phyloP scores from a whole-genome alignment of 345 rosid genomes.

The Boechera stricta region DNA sequence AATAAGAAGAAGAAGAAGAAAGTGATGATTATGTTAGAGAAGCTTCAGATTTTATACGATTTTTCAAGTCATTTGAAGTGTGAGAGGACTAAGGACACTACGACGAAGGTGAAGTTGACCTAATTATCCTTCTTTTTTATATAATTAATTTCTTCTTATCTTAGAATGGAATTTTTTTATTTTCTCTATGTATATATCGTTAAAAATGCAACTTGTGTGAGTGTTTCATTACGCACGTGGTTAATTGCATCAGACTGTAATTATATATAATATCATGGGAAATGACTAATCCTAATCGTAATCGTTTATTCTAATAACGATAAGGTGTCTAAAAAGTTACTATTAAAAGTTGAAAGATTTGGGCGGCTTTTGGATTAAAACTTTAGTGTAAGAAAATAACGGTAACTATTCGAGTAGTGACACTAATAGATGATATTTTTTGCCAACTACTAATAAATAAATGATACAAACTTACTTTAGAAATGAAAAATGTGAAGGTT shows the following conservation, averaged over 20 bases:
- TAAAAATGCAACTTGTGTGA: conserved; percentile 41
- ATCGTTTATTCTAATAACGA: conserved; percentile 4
- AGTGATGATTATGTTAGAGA: not conserved
- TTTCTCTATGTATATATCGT: not conserved
- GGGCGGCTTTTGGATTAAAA: conserved; percentile 3
- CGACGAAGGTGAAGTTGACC: conserved; percentile 25
- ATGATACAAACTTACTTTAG: not conserved
- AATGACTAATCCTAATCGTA: conserved; percentile 16
- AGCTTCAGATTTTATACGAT: conserved; percentile 18
- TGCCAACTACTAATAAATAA: conserved; percentile 19
- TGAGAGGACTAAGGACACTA: conserved; percentile 11
- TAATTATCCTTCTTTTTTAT: not conserved
- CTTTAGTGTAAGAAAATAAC: not conserved
- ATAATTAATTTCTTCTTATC: conserved; percentile 26
- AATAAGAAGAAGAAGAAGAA: not conserved
- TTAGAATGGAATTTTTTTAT: not conserved
- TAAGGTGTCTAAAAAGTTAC: not conserved
- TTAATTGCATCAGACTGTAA: conserved; percentile 38
- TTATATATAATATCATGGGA: conserved; percentile 7
- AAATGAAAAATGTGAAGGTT: conserved; percentile 26
- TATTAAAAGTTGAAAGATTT: not conserved
- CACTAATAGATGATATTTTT: not conserved
- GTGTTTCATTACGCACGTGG: conserved; percentile 46
- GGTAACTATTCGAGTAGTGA: conserved; percentile 4
- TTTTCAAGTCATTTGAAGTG: not conserved